Conservation (phyloP, 257 asterid species). For the Jacaranda copaia region DNA sequence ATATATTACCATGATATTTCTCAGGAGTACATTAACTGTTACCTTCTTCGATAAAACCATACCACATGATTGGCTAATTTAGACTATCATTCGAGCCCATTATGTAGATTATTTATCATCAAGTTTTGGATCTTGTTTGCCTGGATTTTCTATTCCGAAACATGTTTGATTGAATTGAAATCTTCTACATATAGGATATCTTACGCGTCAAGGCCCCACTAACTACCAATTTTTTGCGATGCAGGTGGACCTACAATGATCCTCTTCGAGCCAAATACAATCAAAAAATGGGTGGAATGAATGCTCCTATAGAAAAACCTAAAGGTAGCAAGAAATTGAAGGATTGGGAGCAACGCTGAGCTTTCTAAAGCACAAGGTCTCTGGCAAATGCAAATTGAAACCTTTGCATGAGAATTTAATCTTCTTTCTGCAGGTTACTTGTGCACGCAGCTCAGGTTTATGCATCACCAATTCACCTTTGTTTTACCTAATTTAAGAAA, state of each 20-base stretch:
- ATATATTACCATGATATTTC: not conserved
- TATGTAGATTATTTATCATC: not conserved
- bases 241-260: slow-evolving; percentile 94
- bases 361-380: slow-evolving; percentile 6
- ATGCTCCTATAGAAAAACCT: slow-evolving; percentile 81
- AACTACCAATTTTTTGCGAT: slow-evolving; percentile 29
- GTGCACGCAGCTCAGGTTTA: not conserved
- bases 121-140: not conserved
- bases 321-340: slow-evolving; percentile 94
- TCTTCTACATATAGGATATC: too few relatives aligned
- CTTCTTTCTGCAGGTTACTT: not conserved
- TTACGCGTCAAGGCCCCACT: not conserved
- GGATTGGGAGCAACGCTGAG: slow-evolving; percentile 77
- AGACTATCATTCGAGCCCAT: not conserved
- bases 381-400: not conserved
- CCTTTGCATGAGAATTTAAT: not conserved
- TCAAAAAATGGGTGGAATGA: slow-evolving; percentile 93
- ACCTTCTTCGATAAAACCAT: too few relatives aligned
- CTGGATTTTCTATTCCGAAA: not conserved
- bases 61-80: not conserved
- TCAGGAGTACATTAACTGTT: not conserved
- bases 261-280: slow-evolving; percentile 86
- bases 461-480: slow-evolving; percentile 2
- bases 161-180: not conserved
- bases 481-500: not conserved